Evolutionary conservation across 108 stramenopile species (phyloP), one percentile per base, ranked within the genome.

Genomic region (Parietichytrium sp.): DNA sequence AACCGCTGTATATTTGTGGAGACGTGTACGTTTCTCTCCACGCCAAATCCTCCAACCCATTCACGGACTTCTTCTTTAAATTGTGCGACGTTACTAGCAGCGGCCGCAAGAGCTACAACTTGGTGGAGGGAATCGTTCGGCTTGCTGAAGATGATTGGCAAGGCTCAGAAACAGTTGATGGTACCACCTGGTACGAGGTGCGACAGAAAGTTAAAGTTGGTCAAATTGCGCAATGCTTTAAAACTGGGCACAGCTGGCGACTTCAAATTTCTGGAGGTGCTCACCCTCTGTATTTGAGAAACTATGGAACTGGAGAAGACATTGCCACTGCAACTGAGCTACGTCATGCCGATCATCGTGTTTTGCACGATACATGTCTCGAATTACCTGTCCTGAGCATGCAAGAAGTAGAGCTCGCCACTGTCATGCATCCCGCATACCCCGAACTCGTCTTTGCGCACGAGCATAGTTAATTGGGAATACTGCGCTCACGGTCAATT

Each of bases 21-120:
- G 61, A 72, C 42, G 61, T 72, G 2, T 72, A 33, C 20, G 61
- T 72, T 23, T 33, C 36, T n/a, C 3, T 72, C 15, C 61, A 72
- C 20, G 61, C 61, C 20, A 33, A 25, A 16, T 72, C 61, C 10
- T 45, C 23, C 61, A 72, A 72, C 25, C 61, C 61, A 15, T 42
- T 45, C 33, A 72, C 61, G 6, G 61, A 72, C 61, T 72, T 72
- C 20, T 72, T 72, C 61, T 20, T 72, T n/a, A 72, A 72, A 3
- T 3, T 72, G 8, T 72, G 61, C 61, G 38, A 72, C 23, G 61
- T 72, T 42, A 42, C 25, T 18, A 18, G 18, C 0, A 33, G 38
- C 15, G 36, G 38, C n/a, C 6, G 10, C 10, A 36, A 72, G 42
- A 72, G 61, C 20, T 72, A 18, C 61, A 72, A 72, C 33, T 42